Evolutionary conservation across 192 early-diverging fungal genomes (phyloP).

Genomic region (Pilaira anomala): DNA sequence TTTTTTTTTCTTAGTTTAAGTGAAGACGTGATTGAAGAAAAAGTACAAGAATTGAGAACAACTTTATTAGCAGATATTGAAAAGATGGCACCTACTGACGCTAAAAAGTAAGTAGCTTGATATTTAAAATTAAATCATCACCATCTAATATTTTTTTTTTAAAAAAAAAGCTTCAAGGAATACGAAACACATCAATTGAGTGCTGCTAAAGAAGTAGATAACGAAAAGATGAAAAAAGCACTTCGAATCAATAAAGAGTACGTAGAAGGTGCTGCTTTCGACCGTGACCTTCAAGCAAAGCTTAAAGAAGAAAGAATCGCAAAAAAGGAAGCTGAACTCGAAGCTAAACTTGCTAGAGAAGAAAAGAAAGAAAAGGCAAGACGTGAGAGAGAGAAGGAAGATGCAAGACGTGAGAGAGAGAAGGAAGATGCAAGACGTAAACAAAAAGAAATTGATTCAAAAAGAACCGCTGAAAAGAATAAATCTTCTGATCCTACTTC

Average conservation of each 20-base stretch:
- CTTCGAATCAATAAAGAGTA: conserved; percentile 63
- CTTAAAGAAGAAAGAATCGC: conserved; percentile 21
- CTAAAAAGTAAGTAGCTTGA: conserved; percentile 27
- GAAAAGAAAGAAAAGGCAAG: not conserved
- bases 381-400: no score
- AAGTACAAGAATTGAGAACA: conserved; percentile 58
- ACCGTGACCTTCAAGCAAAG: conserved; percentile 63
- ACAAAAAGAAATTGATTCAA: not conserved
- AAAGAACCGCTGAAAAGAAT: not conserved
- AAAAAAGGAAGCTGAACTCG: conserved; percentile 4
- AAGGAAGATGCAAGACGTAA: not conserved
- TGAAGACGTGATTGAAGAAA: conserved; percentile 65
- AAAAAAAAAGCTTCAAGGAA: conserved; percentile 40
- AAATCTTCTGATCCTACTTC: not conserved
- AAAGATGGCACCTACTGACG: conserved; percentile 21
- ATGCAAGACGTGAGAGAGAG: conserved; percentile 1
- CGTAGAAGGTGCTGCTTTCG: conserved; percentile 77
- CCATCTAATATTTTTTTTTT: not conserved
- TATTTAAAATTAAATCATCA: no score
- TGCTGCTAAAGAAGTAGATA: conserved; percentile 68
- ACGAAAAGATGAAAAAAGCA: conserved; percentile 61
- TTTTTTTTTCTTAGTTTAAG: conserved; percentile 35
- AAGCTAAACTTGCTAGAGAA: not conserved
- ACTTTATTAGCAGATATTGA: conserved; percentile 56
- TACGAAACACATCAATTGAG: conserved; percentile 70